A percentile compares a stretch with the other conserved stretches of the same genome.
These are phyloP conservation scores for Thelonectria discophora DNA, from an alignment of 2,329 filamentous ascomycete species.

Conservation along the genomic window DNA sequence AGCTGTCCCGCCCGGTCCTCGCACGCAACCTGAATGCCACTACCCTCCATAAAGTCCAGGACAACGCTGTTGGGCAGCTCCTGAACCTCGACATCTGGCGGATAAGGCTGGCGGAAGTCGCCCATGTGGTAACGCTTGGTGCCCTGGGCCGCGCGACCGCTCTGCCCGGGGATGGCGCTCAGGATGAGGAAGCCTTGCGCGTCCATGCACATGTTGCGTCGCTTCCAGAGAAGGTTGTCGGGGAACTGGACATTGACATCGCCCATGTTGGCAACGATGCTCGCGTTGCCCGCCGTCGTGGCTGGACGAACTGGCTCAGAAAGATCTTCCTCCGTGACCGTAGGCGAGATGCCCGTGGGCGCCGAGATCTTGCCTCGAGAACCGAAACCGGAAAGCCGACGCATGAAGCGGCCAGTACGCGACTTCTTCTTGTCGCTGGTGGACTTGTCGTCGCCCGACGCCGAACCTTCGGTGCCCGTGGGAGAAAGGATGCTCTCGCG, in stretches of 20 bases:
- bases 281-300: conserved; percentile 44
- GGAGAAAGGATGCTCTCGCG: conserved; percentile 50
- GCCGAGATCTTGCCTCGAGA: conserved; percentile 55
- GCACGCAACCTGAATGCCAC: conserved; percentile 70
- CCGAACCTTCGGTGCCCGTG: conserved; percentile 54
- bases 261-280: conserved; percentile 74
- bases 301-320: conserved; percentile 40
- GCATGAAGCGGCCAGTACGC: conserved; percentile 66
- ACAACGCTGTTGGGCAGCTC: conserved; percentile 88
- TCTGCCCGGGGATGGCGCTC: conserved; percentile 67
- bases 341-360: conserved; percentile 57
- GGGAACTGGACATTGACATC: conserved; percentile 98
- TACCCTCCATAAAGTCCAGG: conserved; percentile 68
- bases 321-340: conserved; percentile 59
- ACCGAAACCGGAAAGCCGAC: conserved; percentile 63
- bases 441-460: conserved; percentile 58
- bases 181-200: conserved; percentile 84
- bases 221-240: conserved; percentile 95
- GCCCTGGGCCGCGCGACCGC: conserved; percentile 55
- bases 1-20: conserved; percentile 68
- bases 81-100: conserved; percentile 90
- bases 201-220: conserved; percentile 87
- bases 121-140: conserved; percentile 85
- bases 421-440: conserved; percentile 58
- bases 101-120: conserved; percentile 81